Conservation (phyloP, 768 basidiomycete species). For the Clavaria fumosa region DNA sequence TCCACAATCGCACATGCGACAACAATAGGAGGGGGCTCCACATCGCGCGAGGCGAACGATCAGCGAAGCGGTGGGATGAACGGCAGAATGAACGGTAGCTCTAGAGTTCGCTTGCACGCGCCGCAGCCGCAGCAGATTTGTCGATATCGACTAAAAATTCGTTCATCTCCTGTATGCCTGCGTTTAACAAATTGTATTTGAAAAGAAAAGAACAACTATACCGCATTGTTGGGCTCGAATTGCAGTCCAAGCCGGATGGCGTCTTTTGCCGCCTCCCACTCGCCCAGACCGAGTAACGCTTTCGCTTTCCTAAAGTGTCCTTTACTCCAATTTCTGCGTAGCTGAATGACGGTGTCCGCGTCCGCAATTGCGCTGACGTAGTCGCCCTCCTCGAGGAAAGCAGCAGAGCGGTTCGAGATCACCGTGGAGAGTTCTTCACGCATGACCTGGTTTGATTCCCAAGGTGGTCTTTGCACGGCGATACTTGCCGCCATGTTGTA, state of each 20-base stretch:
- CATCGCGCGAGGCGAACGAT: too few species aligned
- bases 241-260: slow-evolving; percentile 71
- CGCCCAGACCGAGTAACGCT: slow-evolving; percentile 61
- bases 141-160: neutral
- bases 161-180: slow-evolving; percentile 9
- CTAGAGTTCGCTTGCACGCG: too few species aligned
- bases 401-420: slow-evolving; percentile 84
- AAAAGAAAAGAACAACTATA: slow-evolving; percentile 8
- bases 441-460: slow-evolving; percentile 72
- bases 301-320: slow-evolving; percentile 92
- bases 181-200: neutral
- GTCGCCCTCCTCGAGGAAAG: slow-evolving; percentile 65
- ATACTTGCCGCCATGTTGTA: slow-evolving; percentile 70
- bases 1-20: too few species aligned
- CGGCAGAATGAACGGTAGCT: too few species aligned
- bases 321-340: slow-evolving; percentile 85
- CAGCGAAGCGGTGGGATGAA: too few species aligned
- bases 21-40: too few species aligned
- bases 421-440: slow-evolving; percentile 86
- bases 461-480: slow-evolving; percentile 70
- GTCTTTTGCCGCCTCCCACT: slow-evolving; percentile 62
- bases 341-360: slow-evolving; percentile 75
- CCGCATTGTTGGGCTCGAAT: slow-evolving; percentile 49
- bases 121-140: too few species aligned
- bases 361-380: slow-evolving; percentile 69